Evolutionary conservation across 768 basidiomycete genomes (phyloP).

Genomic region (Collybia sordida): DNA sequence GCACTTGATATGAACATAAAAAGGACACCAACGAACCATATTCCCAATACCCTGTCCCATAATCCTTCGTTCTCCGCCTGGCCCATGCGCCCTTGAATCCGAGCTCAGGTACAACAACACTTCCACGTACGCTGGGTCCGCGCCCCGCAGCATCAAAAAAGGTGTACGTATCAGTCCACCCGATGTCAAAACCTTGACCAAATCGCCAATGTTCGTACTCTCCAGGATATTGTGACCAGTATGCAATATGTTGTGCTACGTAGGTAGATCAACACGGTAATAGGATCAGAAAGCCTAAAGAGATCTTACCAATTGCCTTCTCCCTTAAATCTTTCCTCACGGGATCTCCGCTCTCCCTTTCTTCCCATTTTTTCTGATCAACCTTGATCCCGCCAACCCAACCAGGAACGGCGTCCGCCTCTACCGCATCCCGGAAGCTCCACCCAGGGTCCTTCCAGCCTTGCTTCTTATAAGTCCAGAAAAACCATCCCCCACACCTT

Average conservation of each 20-base stretch:
- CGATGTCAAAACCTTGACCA: constrained; percentile 58
- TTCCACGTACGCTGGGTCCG: not conserved
- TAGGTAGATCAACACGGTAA: too few relatives aligned
- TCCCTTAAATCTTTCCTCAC: constrained; percentile 26
- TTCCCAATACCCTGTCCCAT: constrained; percentile 61
- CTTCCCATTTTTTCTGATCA: constrained; percentile 19
- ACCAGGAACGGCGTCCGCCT: constrained; percentile 59
- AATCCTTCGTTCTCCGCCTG: constrained; percentile 40
- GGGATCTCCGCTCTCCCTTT: constrained; percentile 15
- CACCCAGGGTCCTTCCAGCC: constrained; percentile 67
- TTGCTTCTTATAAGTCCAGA: constrained; percentile 83
- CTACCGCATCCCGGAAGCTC: constrained; percentile 67
- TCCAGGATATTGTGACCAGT: constrained; percentile 50
- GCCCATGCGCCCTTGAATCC: constrained; percentile 69
- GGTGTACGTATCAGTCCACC: constrained; percentile 69
- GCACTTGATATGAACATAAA: not conserved
- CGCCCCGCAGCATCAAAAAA: constrained; percentile 42
- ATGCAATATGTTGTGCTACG: constrained; percentile 35
- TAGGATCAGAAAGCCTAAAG: constrained; percentile 10
- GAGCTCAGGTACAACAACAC: constrained; percentile 45
- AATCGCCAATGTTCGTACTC: constrained; percentile 71
- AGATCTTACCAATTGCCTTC: constrained; percentile 29
- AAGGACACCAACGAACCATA: constrained; percentile 40
- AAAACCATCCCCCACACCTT: constrained; percentile 73
- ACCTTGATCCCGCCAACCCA: constrained; percentile 39